These are phyloP conservation scores for Fusarium coffeatum DNA, from an alignment of 2,329 filamentous ascomycete species.

Conservation along the genomic window DNA sequence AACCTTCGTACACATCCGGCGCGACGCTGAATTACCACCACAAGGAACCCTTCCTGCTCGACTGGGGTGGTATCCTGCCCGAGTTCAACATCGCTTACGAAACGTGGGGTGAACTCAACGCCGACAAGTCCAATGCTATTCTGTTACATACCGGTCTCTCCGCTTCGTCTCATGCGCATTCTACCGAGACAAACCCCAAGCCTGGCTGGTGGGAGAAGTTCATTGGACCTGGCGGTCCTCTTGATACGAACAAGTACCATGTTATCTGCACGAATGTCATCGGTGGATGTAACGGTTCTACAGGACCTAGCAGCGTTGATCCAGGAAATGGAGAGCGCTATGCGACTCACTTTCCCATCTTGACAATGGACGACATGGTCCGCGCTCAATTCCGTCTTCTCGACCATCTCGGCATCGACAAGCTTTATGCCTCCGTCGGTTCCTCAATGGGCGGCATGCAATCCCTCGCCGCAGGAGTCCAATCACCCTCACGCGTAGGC, in stretches of 20 bases:
- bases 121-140: conserved; percentile 86
- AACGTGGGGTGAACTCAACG: conserved; percentile 86
- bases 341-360: conserved; percentile 92
- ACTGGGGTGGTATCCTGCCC: conserved; percentile 94
- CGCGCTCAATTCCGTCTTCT: conserved; percentile 92
- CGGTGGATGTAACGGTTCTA: conserved; percentile 95
- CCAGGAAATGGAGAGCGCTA: conserved; percentile 89
- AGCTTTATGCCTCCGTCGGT: conserved; percentile 90
- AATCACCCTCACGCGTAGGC: conserved; percentile 85
- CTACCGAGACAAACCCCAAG: conserved; percentile 85
- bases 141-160: conserved; percentile 93
- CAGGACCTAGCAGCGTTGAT: conserved; percentile 88
- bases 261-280: conserved; percentile 97
- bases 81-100: conserved; percentile 94
- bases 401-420: conserved; percentile 79
- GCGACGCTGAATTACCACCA: conserved; percentile 83
- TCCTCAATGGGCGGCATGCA: conserved; percentile 99
- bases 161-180: conserved; percentile 96
- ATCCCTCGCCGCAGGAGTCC: conserved; percentile 84
- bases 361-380: conserved; percentile 98
- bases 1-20: conserved; percentile 93
- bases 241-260: conserved; percentile 93
- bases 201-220: conserved; percentile 99
- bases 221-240: conserved; percentile 84
- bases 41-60: conserved; percentile 78